Evolutionary conservation across 2,329 filamentous ascomycete genomes (phyloP).

Genomic region (Fusarium kyushuense): DNA sequence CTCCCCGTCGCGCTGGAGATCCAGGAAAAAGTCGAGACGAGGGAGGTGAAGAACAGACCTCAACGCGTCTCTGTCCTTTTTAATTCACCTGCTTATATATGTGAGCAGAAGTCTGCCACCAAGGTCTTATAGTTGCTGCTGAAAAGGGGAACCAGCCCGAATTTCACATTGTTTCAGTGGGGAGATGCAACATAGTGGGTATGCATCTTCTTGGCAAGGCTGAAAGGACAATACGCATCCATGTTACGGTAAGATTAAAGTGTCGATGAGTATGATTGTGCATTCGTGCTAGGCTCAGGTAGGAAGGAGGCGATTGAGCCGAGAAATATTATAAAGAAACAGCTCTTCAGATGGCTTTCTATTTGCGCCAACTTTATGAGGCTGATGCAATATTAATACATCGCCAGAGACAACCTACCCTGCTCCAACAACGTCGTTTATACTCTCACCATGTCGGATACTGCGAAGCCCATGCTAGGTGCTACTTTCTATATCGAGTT

Average conservation of each 20-base stretch:
- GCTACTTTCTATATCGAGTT: background rate
- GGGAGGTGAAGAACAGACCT: too few species aligned
- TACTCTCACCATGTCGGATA: background rate
- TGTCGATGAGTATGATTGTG: background rate
- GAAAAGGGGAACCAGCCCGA: background rate
- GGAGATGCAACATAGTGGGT: background rate
- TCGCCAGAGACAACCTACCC: background rate
- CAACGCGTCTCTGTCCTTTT: too few species aligned
- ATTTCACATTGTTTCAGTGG: background rate
- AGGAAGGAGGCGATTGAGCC: background rate
- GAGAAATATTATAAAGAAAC: background rate
- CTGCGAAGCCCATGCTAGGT: background rate
- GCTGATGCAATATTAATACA: background rate
- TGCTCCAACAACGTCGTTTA: background rate
- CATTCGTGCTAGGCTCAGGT: background rate
- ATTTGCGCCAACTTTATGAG: background rate
- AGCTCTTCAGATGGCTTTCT: background rate
- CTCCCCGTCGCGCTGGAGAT: too few species aligned
- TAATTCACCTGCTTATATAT: too few species aligned
- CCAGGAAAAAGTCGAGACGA: too few species aligned
- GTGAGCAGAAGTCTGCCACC: too few species aligned
- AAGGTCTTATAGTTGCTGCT: too few species aligned
- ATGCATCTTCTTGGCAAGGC: background rate
- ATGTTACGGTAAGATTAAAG: background rate
- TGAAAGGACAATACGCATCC: background rate